These are phyloP conservation scores for Coemansia furcata DNA, from an alignment of 192 early-diverging fungal genomes.

Conservation along the genomic window DNA sequence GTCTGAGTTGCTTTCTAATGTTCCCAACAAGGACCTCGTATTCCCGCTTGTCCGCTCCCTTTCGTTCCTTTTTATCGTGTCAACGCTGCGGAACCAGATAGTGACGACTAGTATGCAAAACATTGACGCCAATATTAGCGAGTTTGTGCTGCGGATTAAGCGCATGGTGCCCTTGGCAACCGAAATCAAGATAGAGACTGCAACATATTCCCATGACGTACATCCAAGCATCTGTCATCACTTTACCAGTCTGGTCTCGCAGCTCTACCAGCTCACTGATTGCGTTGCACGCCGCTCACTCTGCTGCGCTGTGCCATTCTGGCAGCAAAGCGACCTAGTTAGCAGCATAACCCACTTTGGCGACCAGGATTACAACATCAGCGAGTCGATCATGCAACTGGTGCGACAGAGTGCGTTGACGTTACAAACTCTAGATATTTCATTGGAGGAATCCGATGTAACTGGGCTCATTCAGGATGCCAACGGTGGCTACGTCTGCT, in stretches of 20 bases:
- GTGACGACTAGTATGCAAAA: not conserved
- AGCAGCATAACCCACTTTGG: not conserved
- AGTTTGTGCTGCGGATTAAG: not conserved
- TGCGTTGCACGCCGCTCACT: not conserved
- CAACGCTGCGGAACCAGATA: not conserved
- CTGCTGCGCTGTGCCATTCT: not conserved
- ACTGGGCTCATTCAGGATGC: not conserved
- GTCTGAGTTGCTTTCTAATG: not conserved
- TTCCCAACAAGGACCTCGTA: not conserved
- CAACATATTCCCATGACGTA: not conserved
- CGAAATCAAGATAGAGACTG: not conserved
- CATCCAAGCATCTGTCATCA: not conserved
- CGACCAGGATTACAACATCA: not conserved
- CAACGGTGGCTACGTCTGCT: not conserved
- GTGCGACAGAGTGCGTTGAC: not conserved
- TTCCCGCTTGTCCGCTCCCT: constrained; percentile 1
- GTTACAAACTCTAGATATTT: not conserved
- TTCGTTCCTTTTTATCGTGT: not conserved
- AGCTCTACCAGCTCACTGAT: not conserved
- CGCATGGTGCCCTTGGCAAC: not conserved
- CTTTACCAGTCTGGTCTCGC: not conserved
- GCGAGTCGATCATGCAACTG: not conserved
- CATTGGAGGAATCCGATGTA: not conserved
- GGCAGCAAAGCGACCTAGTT: not conserved
- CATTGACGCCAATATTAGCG: not conserved